Conservation (phyloP, 2,329 filamentous ascomycete species). For the Exophiala oligosperma region DNA sequence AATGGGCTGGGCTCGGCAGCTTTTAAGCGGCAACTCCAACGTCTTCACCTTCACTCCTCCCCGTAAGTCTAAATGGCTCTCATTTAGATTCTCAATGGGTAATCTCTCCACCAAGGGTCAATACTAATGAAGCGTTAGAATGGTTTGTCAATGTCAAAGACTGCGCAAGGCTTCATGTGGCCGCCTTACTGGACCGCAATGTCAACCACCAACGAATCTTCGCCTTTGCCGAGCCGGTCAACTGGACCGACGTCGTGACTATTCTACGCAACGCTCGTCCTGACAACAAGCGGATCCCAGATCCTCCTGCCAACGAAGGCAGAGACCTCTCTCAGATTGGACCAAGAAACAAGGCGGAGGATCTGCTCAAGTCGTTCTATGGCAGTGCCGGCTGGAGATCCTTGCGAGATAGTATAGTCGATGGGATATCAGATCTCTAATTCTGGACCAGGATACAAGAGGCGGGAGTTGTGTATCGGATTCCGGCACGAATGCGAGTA, state of each 20-base stretch:
- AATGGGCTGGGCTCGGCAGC: not conserved
- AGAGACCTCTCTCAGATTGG: constrained; percentile 8
- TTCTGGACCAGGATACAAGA: too few relatives aligned
- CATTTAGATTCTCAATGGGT: not conserved
- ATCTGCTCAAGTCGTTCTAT: constrained; percentile 12
- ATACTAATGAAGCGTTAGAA: not conserved
- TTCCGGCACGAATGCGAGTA: too few relatives aligned
- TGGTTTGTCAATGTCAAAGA: constrained; percentile 46
- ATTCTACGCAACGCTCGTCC: constrained; percentile 35
- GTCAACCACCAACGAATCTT: constrained; percentile 55
- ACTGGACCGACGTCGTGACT: constrained; percentile 45
- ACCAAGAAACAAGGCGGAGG: constrained; percentile 2
- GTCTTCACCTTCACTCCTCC: not conserved
- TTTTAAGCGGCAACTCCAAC: not conserved
- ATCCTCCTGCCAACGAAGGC: constrained; percentile 5
- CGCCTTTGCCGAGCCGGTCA: constrained; percentile 50
- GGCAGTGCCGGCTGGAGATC: constrained; percentile 9
- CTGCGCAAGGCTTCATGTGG: constrained; percentile 52
- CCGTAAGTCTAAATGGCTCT: not conserved
- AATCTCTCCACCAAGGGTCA: not conserved
- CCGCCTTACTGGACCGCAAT: constrained; percentile 48
- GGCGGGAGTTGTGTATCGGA: too few relatives aligned
- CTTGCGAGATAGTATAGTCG: too few relatives aligned
- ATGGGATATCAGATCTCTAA: too few relatives aligned
- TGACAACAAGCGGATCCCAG: not conserved